These are phyloP conservation scores for Citrus medica DNA, from an alignment of 345 rosid species.

Conservation along the genomic window DNA sequence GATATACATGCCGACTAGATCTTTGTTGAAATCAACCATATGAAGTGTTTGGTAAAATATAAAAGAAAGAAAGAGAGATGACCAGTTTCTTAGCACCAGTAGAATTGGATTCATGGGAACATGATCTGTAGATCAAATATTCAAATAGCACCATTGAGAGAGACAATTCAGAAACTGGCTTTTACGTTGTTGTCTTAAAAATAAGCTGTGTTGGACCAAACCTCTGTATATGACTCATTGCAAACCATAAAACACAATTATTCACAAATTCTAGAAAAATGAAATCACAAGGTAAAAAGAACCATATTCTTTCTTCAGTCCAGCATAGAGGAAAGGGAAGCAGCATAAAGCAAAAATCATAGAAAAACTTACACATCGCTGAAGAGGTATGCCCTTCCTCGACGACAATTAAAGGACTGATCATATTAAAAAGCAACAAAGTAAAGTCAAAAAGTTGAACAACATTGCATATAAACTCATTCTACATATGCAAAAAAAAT, in stretches of 20 bases:
- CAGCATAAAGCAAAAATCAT: neutral
- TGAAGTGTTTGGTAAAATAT: neutral
- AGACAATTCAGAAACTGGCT: neutral
- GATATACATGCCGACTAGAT: neutral
- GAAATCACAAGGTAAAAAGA: neutral
- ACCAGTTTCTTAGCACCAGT: neutral
- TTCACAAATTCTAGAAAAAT: neutral
- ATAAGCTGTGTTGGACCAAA: neutral
- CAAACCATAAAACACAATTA: neutral
- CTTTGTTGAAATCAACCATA: neutral
- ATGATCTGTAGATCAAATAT: neutral
- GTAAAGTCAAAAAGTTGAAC: neutral
- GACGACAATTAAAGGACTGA: constrained; percentile 35
- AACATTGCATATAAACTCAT: neutral
- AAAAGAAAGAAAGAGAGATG: neutral
- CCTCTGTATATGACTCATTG: neutral
- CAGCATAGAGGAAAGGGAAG: neutral
- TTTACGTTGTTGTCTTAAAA: neutral
- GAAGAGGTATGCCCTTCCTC: constrained; percentile 48
- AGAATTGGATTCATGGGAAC: neutral
- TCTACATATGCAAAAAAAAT: neutral
- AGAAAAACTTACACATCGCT: constrained; percentile 38
- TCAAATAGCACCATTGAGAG: neutral
- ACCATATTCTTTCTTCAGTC: neutral
- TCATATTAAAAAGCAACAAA: constrained; percentile 16